Evolutionary conservation across 164 flowering plant genomes (phyloP).

Genomic region (Macadamia tetraphylla): DNA sequence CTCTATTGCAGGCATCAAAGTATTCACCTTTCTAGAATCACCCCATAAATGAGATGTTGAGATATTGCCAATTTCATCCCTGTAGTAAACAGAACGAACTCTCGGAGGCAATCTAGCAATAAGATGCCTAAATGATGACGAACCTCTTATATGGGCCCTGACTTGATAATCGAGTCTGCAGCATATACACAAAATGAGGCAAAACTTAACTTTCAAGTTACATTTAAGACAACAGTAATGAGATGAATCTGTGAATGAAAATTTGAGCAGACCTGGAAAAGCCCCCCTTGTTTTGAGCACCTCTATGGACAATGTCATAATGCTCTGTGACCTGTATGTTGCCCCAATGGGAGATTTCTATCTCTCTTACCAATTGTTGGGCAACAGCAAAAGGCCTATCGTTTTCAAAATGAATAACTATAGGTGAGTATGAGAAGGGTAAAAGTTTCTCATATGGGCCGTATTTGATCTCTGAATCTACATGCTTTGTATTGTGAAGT

Average conservation of each 20-base stretch:
- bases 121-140: slow-evolving; percentile 67
- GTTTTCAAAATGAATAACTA: slow-evolving; percentile 68
- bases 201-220: slow-evolving; percentile 1
- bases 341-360: slow-evolving; percentile 97
- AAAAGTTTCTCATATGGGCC: slow-evolving; percentile 78
- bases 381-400: slow-evolving; percentile 81
- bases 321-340: slow-evolving; percentile 84
- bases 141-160: slow-evolving; percentile 61
- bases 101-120: slow-evolving; percentile 84
- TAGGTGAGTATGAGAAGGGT: slow-evolving; percentile 60
- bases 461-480: slow-evolving; percentile 81
- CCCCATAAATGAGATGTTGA: slow-evolving; percentile 78
- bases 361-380: slow-evolving; percentile 69
- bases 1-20: not conserved
- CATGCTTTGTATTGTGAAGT: slow-evolving; percentile 56
- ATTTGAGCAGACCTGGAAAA: slow-evolving; percentile 68
- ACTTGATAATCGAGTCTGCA: slow-evolving; percentile 86
- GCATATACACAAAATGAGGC: not conserved
- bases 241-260: not conserved
- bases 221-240: not conserved
- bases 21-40: slow-evolving; percentile 73
- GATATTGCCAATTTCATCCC: slow-evolving; percentile 94
- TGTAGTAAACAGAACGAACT: slow-evolving; percentile 88
- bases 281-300: slow-evolving; percentile 79
- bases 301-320: slow-evolving; percentile 72